A percentile compares a stretch with the other conserved stretches of the same genome.
Evolutionary conservation across 73 alveolate genomes (phyloP).

Genomic region (Paraurostyla sp.): DNA sequence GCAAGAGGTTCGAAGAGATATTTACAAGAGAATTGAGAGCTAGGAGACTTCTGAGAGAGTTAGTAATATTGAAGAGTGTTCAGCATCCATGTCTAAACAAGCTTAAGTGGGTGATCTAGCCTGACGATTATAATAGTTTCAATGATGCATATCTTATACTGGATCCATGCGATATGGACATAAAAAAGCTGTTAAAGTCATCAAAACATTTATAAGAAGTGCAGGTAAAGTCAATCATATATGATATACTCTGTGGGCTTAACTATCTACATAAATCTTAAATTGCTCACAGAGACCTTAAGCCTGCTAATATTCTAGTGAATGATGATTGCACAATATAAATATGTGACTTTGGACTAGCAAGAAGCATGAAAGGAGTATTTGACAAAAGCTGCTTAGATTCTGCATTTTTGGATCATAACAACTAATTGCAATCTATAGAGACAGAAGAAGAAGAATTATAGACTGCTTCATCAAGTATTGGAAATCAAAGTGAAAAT

Average conservation of each 20-base stretch:
- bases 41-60: slow-evolving; percentile 59
- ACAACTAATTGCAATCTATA: not conserved
- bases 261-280: slow-evolving; percentile 87
- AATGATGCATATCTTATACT: slow-evolving; percentile 78
- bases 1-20: slow-evolving; percentile 60
- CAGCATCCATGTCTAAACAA: slow-evolving; percentile 62
- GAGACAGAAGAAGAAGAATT: slow-evolving; percentile 39
- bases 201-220: slow-evolving; percentile 78
- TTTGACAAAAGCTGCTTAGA: slow-evolving; percentile 51
- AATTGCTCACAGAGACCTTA: slow-evolving; percentile 93
- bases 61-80: slow-evolving; percentile 22
- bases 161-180: slow-evolving; percentile 86
- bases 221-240: slow-evolving; percentile 78
- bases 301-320: slow-evolving; percentile 90
- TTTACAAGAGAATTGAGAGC: slow-evolving; percentile 57
- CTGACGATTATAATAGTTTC: slow-evolving; percentile 72
- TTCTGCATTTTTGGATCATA: not conserved
- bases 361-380: slow-evolving; percentile 69
- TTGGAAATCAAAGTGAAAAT: not conserved
- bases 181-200: slow-evolving; percentile 82
- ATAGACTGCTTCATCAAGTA: not conserved
- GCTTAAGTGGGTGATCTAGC: slow-evolving; percentile 50
- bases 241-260: slow-evolving; percentile 83
- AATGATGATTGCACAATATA: slow-evolving; percentile 86
- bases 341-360: slow-evolving; percentile 94